These are phyloP conservation scores for Boletus bicolor DNA, from an alignment of 768 basidiomycete species.

Conservation along the genomic window DNA sequence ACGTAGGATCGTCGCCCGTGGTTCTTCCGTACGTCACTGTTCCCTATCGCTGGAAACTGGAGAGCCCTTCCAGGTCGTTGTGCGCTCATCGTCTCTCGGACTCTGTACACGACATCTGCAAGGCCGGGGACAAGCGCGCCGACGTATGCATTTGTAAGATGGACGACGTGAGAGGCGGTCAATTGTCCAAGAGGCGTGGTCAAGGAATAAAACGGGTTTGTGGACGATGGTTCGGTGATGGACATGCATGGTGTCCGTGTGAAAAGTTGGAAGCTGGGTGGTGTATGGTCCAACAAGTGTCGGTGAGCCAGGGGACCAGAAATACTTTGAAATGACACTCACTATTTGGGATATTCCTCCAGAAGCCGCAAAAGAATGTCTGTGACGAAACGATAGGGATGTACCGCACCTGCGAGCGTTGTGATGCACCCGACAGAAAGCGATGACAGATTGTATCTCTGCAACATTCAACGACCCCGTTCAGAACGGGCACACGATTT, in stretches of 20 bases:
- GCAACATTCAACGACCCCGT: background rate
- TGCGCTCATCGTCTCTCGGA: slow-evolving; percentile 60
- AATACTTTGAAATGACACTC: slow-evolving; percentile 15
- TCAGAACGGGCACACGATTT: background rate
- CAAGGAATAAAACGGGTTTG: slow-evolving; percentile 35
- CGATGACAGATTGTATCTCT: slow-evolving; percentile 51
- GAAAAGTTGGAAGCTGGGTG: slow-evolving; percentile 37
- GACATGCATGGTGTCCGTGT: slow-evolving; percentile 42
- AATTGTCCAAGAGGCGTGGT: slow-evolving; percentile 43
- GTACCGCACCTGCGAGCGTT: slow-evolving; percentile 57
- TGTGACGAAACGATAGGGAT: slow-evolving; percentile 70
- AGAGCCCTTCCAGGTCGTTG: slow-evolving; percentile 50
- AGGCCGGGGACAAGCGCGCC: slow-evolving; percentile 45
- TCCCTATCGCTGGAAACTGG: slow-evolving; percentile 7
- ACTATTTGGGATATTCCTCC: slow-evolving; percentile 40
- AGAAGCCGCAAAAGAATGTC: slow-evolving; percentile 54
- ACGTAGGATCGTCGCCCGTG: slow-evolving; percentile 54
- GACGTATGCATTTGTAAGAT: slow-evolving; percentile 55
- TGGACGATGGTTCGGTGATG: slow-evolving; percentile 28
- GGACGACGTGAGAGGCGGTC: slow-evolving; percentile 42
- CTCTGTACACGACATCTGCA: slow-evolving; percentile 24
- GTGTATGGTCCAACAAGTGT: background rate
- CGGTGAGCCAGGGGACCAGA: slow-evolving; percentile 2
- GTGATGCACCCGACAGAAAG: slow-evolving; percentile 48
- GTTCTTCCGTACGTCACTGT: slow-evolving; percentile 14